phyloP scores from a whole-genome alignment of 768 basidiomycete genomes.

The Agaricus subrufescens region DNA sequence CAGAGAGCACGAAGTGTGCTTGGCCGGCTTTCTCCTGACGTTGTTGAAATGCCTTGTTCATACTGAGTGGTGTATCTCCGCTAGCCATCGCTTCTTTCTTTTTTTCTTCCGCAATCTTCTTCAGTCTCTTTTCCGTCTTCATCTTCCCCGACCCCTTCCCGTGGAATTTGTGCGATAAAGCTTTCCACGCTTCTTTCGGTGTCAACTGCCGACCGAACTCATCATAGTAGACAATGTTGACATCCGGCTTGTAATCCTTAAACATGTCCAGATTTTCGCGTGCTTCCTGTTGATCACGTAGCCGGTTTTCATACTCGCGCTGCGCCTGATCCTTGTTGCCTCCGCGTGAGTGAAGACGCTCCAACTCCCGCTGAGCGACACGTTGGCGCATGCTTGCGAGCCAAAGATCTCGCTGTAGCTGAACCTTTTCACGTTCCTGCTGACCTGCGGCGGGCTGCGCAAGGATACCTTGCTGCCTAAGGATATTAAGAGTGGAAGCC shows the following conservation, averaged over 20 bases:
- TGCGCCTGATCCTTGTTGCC: conserved; percentile 87
- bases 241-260: conserved; percentile 94
- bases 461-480: conserved; percentile 89
- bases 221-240: conserved; percentile 95
- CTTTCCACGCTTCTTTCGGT: conserved; percentile 98
- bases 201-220: conserved; percentile 88
- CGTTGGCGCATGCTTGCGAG: conserved; percentile 78
- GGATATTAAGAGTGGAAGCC: conserved; percentile 82
- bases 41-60: conserved; percentile 91
- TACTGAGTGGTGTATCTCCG: conserved; percentile 93
- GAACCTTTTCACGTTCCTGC: conserved; percentile 72
- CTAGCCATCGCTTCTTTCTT: conserved; percentile 92
- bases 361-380: conserved; percentile 75
- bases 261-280: conserved; percentile 76
- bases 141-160: conserved; percentile 95
- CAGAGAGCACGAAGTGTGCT: conserved; percentile 93
- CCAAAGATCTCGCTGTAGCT: conserved; percentile 87
- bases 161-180: conserved; percentile 95
- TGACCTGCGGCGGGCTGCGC: conserved; percentile 60
- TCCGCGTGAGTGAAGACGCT: conserved; percentile 72
- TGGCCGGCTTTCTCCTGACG: conserved; percentile 93
- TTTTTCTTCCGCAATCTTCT: conserved; percentile 97
- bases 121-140: conserved; percentile 95
- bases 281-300: conserved; percentile 89
- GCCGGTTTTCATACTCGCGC: conserved; percentile 90